Percentiles rank a stretch among this genome's conserved stretches.
phyloP scores from a whole-genome alignment of 768 basidiomycete species.

The Lentinus tigrinus region DNA sequence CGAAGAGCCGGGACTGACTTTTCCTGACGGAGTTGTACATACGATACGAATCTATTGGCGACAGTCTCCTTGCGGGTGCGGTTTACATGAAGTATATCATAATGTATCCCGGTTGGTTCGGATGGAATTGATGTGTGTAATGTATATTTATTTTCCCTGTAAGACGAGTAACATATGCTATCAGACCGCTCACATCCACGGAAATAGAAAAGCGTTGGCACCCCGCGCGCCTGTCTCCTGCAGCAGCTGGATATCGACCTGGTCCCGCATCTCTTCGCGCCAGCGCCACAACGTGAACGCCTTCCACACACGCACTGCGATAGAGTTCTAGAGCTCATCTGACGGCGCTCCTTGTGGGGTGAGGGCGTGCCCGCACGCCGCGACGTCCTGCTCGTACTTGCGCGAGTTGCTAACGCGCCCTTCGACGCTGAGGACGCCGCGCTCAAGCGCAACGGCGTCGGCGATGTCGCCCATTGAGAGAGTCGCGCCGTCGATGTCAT shows the following conservation, averaged over 20 bases:
- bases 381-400: constrained; percentile 31
- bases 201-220: constrained; percentile 52
- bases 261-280: constrained; percentile 32
- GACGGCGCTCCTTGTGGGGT: neutral
- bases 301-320: constrained; percentile 51
- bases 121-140: too few species aligned
- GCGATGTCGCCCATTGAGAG: constrained; percentile 22
- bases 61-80: too few species aligned
- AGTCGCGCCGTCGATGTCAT: constrained; percentile 2
- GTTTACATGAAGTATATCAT: too few species aligned
- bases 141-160: too few species aligned
- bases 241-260: constrained; percentile 10
- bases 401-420: constrained; percentile 41
- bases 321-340: neutral
- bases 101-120: too few species aligned
- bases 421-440: constrained; percentile 48
- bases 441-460: constrained; percentile 49
- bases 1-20: too few species aligned
- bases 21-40: too few species aligned
- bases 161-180: too few species aligned
- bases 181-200: constrained; percentile 28
- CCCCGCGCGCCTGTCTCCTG: constrained; percentile 40
- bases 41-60: too few species aligned
- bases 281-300: constrained; percentile 54
- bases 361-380: neutral